Percentiles rank a stretch among this genome's conserved stretches.
These are phyloP conservation scores for Exsudoporus floridanus DNA, from an alignment of 1,284 basidiomycete genomes.

Conservation along the genomic window DNA sequence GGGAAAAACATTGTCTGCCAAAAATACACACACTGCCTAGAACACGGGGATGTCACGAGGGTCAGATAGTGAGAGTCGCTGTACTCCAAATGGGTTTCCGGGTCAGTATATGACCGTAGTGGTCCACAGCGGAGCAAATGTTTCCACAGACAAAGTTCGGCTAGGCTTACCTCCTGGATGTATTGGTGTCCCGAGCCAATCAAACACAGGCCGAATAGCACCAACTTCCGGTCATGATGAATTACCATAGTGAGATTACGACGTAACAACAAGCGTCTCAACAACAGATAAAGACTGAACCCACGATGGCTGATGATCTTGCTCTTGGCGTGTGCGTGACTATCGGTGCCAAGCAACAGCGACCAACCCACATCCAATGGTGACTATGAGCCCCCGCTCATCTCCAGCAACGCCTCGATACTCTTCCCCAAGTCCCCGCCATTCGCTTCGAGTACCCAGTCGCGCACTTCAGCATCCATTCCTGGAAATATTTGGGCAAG, in stretches of 20 bases:
- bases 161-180: neutral
- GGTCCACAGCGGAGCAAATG: neutral
- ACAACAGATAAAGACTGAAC: neutral
- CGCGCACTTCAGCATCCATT: constrained; percentile 78
- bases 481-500: constrained; percentile 84
- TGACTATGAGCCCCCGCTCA: constrained; percentile 50
- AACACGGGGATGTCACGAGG: neutral
- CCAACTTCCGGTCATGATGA: constrained; percentile 1
- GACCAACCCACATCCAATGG: neutral
- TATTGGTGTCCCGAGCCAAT: too few species aligned
- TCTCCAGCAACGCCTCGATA: constrained; percentile 82
- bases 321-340: neutral
- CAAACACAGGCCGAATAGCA: too few species aligned
- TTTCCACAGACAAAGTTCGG: neutral
- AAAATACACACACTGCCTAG: neutral
- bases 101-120: neutral
- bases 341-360: neutral
- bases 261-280: constrained; percentile 1
- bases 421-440: constrained; percentile 86
- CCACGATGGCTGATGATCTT: neutral
- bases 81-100: neutral
- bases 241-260: constrained; percentile 7
- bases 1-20: neutral
- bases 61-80: neutral
- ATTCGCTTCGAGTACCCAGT: constrained; percentile 85